phyloP scores from a whole-genome alignment of 2,329 filamentous ascomycete species.

The Talaromyces sp. region DNA sequence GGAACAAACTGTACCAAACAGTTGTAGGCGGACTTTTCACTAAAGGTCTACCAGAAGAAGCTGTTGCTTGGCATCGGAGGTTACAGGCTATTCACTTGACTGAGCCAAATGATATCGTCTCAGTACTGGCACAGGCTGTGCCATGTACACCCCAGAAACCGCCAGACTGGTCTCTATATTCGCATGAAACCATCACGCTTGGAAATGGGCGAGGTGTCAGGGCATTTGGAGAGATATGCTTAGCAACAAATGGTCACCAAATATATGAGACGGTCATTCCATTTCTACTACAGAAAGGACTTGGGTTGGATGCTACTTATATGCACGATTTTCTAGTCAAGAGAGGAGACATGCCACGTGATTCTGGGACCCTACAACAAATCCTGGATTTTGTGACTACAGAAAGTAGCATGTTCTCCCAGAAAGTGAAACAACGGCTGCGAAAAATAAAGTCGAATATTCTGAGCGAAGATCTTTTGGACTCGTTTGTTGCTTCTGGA shows the following conservation, averaged over 20 bases:
- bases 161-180: conserved; percentile 20
- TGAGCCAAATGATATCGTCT: conserved; percentile 28
- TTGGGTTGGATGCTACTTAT: conserved; percentile 38
- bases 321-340: conserved; percentile 48
- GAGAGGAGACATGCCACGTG: conserved; percentile 42
- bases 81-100: conserved; percentile 35
- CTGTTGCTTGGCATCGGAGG: conserved; percentile 36
- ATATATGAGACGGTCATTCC: conserved; percentile 47
- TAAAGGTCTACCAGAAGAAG: conserved; percentile 28
- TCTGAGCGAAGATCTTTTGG: not conserved
- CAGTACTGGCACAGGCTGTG: conserved; percentile 29
- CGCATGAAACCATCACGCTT: conserved; percentile 16
- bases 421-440: conserved; percentile 7
- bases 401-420: conserved; percentile 28
- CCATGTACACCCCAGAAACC: conserved; percentile 23
- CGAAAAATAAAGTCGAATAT: conserved; percentile 7
- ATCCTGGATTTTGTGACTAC: conserved; percentile 40
- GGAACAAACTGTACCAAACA: conserved; percentile 35
- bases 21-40: conserved; percentile 38
- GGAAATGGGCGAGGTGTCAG: conserved; percentile 27
- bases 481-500: not conserved
- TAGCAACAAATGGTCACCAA: conserved; percentile 33
- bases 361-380: conserved; percentile 36
- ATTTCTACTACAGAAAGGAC: conserved; percentile 36
- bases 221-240: conserved; percentile 44